These are phyloP conservation scores for Sicyos edulis DNA, from an alignment of 306 rosid genomes.

Conservation along the genomic window DNA sequence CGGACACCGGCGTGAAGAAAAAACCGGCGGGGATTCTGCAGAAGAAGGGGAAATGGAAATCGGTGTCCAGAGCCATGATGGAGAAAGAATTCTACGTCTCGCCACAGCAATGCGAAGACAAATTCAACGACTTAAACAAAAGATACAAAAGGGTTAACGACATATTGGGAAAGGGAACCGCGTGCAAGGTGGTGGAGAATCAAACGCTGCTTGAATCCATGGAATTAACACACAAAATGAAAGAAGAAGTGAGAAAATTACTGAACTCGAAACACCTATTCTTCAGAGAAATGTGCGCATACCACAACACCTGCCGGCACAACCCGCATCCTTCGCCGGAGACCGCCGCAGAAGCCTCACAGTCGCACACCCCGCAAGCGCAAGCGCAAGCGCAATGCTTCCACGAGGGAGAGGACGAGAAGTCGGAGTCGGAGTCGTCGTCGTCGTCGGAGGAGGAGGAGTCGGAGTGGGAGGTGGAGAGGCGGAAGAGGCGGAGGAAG, in stretches of 20 bases:
- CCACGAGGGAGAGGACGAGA: constrained; percentile 51
- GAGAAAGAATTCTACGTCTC: constrained; percentile 84
- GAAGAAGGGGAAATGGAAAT: constrained; percentile 96
- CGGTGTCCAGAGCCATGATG: constrained; percentile 91
- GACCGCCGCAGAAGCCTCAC: constrained; percentile 33
- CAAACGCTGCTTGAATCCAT: constrained; percentile 65
- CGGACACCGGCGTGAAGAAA: constrained; percentile 48
- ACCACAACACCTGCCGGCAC: constrained; percentile 78
- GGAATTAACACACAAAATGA: constrained; percentile 68
- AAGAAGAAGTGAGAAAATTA: constrained; percentile 68
- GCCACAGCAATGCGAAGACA: constrained; percentile 96
- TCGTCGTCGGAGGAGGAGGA: constrained; percentile 54
- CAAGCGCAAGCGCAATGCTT: constrained; percentile 42
- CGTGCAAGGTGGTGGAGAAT: constrained; percentile 76
- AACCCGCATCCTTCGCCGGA: constrained; percentile 42
- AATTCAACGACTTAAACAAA: constrained; percentile 84
- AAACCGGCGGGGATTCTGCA: constrained; percentile 56
- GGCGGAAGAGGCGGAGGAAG: constrained; percentile 38
- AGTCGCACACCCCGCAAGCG: constrained; percentile 26
- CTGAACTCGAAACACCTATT: constrained; percentile 85
- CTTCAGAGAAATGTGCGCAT: constrained; percentile 97
- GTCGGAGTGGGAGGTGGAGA: constrained; percentile 41
- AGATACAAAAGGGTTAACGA: constrained; percentile 95
- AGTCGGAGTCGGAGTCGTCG: no score
- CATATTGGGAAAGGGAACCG: constrained; percentile 85